phyloP scores from a whole-genome alignment of 805 yeast genomes.

The Wickerhamiella slavikovae region DNA sequence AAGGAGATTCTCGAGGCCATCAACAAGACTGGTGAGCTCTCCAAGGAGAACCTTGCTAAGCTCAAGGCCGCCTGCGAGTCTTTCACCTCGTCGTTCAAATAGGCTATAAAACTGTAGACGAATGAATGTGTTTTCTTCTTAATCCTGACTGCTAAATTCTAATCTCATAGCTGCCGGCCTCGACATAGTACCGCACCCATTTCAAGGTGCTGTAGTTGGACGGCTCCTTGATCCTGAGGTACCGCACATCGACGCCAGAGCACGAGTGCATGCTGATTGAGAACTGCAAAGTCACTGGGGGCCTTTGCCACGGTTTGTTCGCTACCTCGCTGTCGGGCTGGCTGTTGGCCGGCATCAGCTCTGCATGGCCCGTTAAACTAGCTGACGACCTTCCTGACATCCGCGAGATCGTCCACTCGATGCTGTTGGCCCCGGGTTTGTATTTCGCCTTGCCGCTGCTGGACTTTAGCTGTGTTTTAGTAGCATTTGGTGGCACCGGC shows the following conservation, averaged over 20 bases:
- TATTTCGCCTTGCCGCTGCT: slow-evolving; percentile 51
- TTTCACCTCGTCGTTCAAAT: slow-evolving; percentile 75
- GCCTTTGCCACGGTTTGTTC: slow-evolving; percentile 36
- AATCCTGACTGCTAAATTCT: slow-evolving; percentile 26
- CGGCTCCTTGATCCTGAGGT: slow-evolving; percentile 42
- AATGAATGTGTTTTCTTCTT: background rate
- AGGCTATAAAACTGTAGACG: slow-evolving; percentile 2
- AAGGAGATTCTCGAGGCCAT: slow-evolving; percentile 65
- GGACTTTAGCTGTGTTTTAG: slow-evolving; percentile 24
- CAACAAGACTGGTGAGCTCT: slow-evolving; percentile 73
- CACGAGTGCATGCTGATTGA: slow-evolving; percentile 52
- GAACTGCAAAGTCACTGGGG: slow-evolving; percentile 58
- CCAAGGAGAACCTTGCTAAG: slow-evolving; percentile 68
- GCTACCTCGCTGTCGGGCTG: no score
- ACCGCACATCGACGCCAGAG: slow-evolving; percentile 57
- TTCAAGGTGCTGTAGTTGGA: slow-evolving; percentile 51
- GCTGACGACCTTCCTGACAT: slow-evolving; percentile 47
- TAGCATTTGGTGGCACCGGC: slow-evolving; percentile 47
- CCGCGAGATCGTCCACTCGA: slow-evolving; percentile 53
- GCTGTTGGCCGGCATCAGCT: slow-evolving; percentile 16
- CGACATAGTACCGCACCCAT: slow-evolving; percentile 67
- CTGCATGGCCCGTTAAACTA: slow-evolving; percentile 35
- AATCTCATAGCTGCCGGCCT: slow-evolving; percentile 65
- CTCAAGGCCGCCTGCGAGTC: slow-evolving; percentile 84
- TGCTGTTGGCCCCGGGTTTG: slow-evolving; percentile 39